Percentiles rank a stretch among this genome's conserved stretches.
These are phyloP conservation scores for Mycothermus thermophilus DNA, from an alignment of 495 filamentous ascomycete species.

Conservation along the genomic window DNA sequence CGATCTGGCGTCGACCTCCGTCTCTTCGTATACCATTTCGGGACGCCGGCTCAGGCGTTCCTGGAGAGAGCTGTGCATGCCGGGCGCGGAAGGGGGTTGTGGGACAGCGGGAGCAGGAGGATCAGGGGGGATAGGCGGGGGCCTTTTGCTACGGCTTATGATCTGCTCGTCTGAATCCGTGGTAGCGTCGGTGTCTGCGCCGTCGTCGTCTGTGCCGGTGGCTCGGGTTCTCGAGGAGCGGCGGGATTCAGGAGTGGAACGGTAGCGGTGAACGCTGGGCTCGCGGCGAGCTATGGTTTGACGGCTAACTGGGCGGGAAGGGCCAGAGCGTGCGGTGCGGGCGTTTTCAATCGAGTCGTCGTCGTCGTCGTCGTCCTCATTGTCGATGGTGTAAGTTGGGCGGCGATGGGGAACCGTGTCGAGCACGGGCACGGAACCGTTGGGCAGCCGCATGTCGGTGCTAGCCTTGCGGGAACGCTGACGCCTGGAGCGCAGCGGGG, in stretches of 20 bases:
- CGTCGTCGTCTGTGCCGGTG: slow-evolving; percentile 26
- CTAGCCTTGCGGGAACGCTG: slow-evolving; percentile 8
- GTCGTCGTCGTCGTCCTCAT: slow-evolving; percentile 15
- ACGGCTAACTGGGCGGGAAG: slow-evolving; percentile 17
- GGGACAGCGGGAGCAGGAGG: slow-evolving; percentile 7
- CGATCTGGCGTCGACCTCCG: slow-evolving; percentile 6
- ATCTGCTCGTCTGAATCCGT: slow-evolving; percentile 22
- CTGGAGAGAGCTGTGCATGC: slow-evolving; percentile 8
- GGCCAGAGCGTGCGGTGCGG: slow-evolving; percentile 7
- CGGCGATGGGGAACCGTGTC: slow-evolving; percentile 12
- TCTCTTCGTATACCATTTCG: slow-evolving; percentile 14
- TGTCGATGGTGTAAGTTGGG: slow-evolving; percentile 16
- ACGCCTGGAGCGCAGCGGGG: slow-evolving; percentile 1
- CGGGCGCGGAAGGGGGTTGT: slow-evolving; percentile 1
- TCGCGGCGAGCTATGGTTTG: slow-evolving; percentile 22
- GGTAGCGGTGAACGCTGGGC: slow-evolving; percentile 23
- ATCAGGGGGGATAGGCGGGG: slow-evolving; percentile 4
- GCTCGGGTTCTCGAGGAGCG: slow-evolving; percentile 25
- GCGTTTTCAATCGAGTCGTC: slow-evolving; percentile 15
- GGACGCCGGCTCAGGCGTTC: slow-evolving; percentile 14
- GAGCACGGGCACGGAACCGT: slow-evolving; percentile 13
- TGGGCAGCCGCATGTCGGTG: slow-evolving; percentile 20
- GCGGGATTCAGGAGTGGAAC: slow-evolving; percentile 27
- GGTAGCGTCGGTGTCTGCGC: slow-evolving; percentile 22
- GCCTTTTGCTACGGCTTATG: slow-evolving; percentile 7